Percentiles rank a stretch among this genome's conserved stretches.
Conservation (phyloP, 805 yeast genomes). For the Metschnikowia drakensbergensis region DNA sequence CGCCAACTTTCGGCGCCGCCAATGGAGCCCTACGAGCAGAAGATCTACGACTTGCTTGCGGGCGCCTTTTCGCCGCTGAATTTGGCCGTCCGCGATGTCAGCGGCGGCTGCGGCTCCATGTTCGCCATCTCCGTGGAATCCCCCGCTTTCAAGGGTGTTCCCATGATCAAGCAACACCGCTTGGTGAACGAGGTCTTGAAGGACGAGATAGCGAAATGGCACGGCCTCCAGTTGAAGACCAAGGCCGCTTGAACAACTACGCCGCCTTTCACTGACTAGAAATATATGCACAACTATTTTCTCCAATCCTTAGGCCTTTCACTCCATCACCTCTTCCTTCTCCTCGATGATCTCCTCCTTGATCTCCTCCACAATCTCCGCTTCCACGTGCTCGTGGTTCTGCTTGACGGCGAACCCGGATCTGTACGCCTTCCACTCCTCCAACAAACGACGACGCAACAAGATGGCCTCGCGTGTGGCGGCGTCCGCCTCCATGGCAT, state of each 20-base stretch:
- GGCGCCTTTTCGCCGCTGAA: constrained; percentile 56
- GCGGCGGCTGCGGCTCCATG: constrained; percentile 98
- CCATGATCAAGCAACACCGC: constrained; percentile 89
- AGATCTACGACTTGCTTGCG: constrained; percentile 54
- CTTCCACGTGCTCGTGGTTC: constrained; percentile 47
- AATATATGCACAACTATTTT: no score
- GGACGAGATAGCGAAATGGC: constrained; percentile 90
- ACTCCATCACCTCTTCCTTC: constrained; percentile 64
- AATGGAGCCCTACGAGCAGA: constrained; percentile 59
- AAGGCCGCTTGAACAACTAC: constrained; percentile 36
- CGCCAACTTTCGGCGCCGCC: constrained; percentile 16
- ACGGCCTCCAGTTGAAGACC: constrained; percentile 85
- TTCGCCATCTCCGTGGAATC: constrained; percentile 80
- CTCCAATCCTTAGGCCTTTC: constrained; percentile 6
- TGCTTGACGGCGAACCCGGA: constrained; percentile 29
- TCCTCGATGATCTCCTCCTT: constrained; percentile 48
- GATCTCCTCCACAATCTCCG: constrained; percentile 55
- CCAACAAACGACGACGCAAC: constrained; percentile 73
- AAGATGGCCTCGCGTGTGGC: constrained; percentile 87
- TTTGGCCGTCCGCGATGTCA: constrained; percentile 72
- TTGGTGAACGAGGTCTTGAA: constrained; percentile 76
- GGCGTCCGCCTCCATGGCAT: constrained; percentile 92
- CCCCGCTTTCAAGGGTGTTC: constrained; percentile 67
- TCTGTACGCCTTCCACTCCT: constrained; percentile 86
- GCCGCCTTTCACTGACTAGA: no score